These are phyloP conservation scores for Hygrophorus pudorinus DNA, from an alignment of 768 basidiomycete species.

Conservation along the genomic window DNA sequence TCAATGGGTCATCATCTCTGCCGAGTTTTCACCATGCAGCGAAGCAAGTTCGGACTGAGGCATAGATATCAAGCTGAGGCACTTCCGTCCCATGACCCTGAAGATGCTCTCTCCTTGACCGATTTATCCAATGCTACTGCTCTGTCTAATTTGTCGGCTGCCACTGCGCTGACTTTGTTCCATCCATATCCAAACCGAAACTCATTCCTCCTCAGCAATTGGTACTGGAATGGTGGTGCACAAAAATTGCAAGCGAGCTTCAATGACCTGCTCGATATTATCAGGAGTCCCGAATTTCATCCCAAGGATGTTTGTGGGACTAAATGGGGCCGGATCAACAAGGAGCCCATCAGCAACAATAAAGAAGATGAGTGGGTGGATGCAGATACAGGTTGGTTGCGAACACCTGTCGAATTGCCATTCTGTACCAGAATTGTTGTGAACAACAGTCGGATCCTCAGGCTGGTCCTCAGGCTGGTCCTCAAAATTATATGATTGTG, in stretches of 20 bases:
- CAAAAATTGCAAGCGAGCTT: not conserved
- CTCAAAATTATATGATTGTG: slow-evolving; percentile 1
- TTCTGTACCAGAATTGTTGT: not conserved
- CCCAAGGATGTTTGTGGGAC: not conserved
- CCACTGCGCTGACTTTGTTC: not conserved
- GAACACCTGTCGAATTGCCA: not conserved
- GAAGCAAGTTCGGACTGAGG: too few species aligned
- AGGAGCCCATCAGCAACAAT: too few species aligned
- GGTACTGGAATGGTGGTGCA: slow-evolving; percentile 1
- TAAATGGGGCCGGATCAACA: not conserved
- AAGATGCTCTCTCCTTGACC: too few species aligned
- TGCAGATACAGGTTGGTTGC: not conserved
- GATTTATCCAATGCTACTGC: too few species aligned
- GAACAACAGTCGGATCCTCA: not conserved
- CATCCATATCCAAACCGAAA: not conserved
- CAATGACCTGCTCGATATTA: not conserved
- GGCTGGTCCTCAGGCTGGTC: slow-evolving; percentile 4
- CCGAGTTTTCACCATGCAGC: not conserved
- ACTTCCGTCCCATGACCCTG: too few species aligned
- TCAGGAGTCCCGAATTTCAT: not conserved
- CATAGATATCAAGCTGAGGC: too few species aligned
- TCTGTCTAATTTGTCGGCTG: too few species aligned
- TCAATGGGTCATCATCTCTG: not conserved
- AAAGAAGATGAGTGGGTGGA: not conserved
- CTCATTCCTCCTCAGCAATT: not conserved